Conservation (phyloP, 2,329 filamentous ascomycete species). For the Paecilomyces niveus region DNA sequence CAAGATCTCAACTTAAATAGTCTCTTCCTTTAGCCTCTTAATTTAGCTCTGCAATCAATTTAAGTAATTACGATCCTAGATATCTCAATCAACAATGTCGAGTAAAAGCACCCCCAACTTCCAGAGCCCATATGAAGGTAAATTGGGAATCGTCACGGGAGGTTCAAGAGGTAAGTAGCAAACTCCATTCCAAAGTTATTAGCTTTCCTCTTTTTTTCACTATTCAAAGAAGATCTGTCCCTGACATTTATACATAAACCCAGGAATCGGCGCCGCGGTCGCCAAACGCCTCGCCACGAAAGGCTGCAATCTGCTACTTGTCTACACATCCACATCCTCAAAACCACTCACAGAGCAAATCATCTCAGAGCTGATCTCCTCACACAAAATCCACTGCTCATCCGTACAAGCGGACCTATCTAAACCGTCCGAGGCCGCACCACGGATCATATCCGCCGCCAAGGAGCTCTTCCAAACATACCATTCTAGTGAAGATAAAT, state of each 20-base stretch:
- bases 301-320: conserved; percentile 53
- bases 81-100: not conserved
- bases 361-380: conserved; percentile 2
- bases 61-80: no score
- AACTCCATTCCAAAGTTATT: not conserved
- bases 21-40: not conserved
- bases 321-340: conserved; percentile 54
- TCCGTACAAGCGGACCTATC: conserved; percentile 7
- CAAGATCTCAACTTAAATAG: not conserved
- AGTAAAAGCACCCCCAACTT: not conserved
- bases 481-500: conserved; percentile 17
- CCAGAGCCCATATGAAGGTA: not conserved
- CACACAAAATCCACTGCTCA: conserved; percentile 4
- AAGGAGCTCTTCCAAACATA: conserved; percentile 7
- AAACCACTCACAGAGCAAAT: conserved; percentile 10
- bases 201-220: no score
- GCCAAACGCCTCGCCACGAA: conserved; percentile 53
- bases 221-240: no score
- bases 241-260: not conserved
- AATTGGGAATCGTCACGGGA: not conserved
- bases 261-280: conserved; percentile 56
- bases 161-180: not conserved
- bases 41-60: not conserved
- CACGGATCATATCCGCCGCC: conserved; percentile 7
- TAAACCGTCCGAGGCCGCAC: conserved; percentile 1